Evolutionary conservation across 1,284 basidiomycete genomes (phyloP).

Genomic region (Sporisorium sorghi): DNA sequence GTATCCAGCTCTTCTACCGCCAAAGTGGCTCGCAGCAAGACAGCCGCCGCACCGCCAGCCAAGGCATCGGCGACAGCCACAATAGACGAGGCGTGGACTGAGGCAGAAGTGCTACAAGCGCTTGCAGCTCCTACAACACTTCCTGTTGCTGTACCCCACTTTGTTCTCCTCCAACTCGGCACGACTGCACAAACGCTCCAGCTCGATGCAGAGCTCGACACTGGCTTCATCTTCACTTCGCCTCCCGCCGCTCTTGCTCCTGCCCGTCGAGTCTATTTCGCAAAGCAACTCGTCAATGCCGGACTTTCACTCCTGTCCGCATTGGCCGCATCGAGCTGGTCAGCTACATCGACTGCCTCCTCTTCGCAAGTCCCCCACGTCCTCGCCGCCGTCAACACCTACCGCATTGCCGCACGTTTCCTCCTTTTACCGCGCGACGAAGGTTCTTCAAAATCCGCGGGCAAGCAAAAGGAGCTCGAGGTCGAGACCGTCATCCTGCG

Average conservation of each 20-base stretch:
- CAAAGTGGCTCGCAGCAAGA: slow-evolving; percentile 3
- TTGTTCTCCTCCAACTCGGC: slow-evolving; percentile 27
- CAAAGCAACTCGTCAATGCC: slow-evolving; percentile 59
- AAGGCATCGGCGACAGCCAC: neutral
- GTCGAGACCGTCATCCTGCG: slow-evolving; percentile 44
- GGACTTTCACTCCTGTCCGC: slow-evolving; percentile 25
- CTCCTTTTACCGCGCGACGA: slow-evolving; percentile 20
- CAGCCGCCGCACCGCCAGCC: slow-evolving; percentile 6
- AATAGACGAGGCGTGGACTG: slow-evolving; percentile 26
- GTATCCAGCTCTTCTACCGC: slow-evolving; percentile 6
- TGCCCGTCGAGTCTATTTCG: slow-evolving; percentile 32
- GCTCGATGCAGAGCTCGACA: slow-evolving; percentile 18
- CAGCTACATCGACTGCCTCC: neutral
- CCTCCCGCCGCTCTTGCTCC: slow-evolving; percentile 11
- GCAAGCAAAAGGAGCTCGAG: slow-evolving; percentile 46
- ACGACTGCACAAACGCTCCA: slow-evolving; percentile 20
- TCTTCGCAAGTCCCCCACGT: slow-evolving; percentile 13
- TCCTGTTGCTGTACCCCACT: slow-evolving; percentile 14
- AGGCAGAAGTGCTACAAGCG: slow-evolving; percentile 27
- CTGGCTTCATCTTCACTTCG: slow-evolving; percentile 6
- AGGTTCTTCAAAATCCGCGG: neutral
- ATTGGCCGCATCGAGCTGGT: slow-evolving; percentile 38
- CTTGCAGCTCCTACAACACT: slow-evolving; percentile 14
- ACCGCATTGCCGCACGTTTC: slow-evolving; percentile 38
- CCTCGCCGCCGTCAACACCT: slow-evolving; percentile 24